phyloP scores from a whole-genome alignment of 768 basidiomycete species.

The Boletus coccyginus region DNA sequence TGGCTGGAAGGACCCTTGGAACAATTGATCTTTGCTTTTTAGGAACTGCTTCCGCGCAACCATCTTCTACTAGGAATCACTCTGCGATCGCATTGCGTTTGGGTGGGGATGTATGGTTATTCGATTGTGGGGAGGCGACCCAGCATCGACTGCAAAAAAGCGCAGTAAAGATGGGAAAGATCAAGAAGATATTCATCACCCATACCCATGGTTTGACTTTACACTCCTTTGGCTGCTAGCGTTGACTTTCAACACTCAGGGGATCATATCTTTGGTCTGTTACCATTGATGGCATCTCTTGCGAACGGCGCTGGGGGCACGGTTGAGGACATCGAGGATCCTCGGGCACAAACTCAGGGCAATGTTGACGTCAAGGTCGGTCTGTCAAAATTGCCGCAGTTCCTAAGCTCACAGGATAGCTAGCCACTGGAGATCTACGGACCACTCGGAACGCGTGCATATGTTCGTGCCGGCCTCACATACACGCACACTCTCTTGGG shows the following conservation, averaged over 20 bases:
- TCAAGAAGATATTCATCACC: conserved; percentile 83
- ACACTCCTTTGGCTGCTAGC: neutral
- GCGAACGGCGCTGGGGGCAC: conserved; percentile 75
- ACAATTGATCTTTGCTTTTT: conserved; percentile 66
- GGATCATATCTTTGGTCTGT: conserved; percentile 77
- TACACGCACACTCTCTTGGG: conserved; percentile 70
- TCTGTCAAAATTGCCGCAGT: neutral
- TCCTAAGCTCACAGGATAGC: conserved; percentile 8
- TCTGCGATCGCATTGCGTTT: conserved; percentile 69
- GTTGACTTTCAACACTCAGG: conserved; percentile 41
- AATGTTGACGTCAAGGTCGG: conserved; percentile 16
- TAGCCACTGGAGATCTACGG: conserved; percentile 84
- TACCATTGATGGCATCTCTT: conserved; percentile 64
- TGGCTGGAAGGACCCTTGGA: conserved; percentile 22
- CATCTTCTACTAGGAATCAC: conserved; percentile 75
- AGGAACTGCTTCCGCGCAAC: conserved; percentile 80
- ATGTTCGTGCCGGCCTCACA: conserved; percentile 63
- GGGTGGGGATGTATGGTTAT: conserved; percentile 73
- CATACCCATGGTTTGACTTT: conserved; percentile 72
- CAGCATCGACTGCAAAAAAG: conserved; percentile 77
- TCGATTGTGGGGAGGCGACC: conserved; percentile 84
- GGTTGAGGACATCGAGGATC: conserved; percentile 56
- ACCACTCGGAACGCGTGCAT: conserved; percentile 78
- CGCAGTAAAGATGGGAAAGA: conserved; percentile 70
- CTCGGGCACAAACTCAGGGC: conserved; percentile 37